A percentile compares a stretch with the other conserved stretches of the same genome.
Conservation (phyloP, 345 rosid genomes). For the Excoecaria cochinchinensis region DNA sequence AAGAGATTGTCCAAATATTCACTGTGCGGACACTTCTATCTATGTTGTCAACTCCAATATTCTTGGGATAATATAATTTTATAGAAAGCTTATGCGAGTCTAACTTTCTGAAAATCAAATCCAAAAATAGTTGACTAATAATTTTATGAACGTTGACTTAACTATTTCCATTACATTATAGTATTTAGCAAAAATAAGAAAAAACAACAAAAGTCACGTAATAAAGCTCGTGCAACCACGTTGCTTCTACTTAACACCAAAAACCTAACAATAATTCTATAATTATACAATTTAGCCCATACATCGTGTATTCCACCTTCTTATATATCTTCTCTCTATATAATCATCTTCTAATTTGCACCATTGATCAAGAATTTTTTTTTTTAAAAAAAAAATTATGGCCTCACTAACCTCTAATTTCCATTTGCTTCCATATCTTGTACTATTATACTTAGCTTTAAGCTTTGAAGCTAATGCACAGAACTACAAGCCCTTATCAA, state of each 20-base stretch:
- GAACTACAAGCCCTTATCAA: too few relatives aligned
- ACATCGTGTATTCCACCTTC: slow-evolving; percentile 6
- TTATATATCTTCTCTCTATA: background rate
- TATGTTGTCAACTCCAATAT: too few relatives aligned
- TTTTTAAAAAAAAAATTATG: background rate
- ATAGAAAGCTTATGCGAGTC: too few relatives aligned
- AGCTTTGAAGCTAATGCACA: slow-evolving; percentile 4
- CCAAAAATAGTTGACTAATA: background rate
- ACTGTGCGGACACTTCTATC: too few relatives aligned
- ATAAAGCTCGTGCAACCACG: slow-evolving; percentile 4
- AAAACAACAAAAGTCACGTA: background rate
- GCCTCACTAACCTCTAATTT: slow-evolving; percentile 1
- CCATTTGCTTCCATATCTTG: slow-evolving; percentile 3
- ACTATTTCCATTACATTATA: too few relatives aligned
- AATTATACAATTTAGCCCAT: background rate
- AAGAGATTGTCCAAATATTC: too few relatives aligned
- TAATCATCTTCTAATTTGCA: too few relatives aligned
- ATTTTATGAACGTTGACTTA: background rate
- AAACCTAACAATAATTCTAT: background rate
- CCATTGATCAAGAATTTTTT: too few relatives aligned
- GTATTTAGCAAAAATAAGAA: too few relatives aligned
- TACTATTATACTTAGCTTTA: background rate
- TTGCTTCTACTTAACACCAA: background rate
- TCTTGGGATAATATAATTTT: too few relatives aligned
- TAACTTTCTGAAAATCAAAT: too few relatives aligned